These are phyloP conservation scores for Protea cynaroides DNA, from an alignment of 164 flowering plant genomes.

Conservation along the genomic window DNA sequence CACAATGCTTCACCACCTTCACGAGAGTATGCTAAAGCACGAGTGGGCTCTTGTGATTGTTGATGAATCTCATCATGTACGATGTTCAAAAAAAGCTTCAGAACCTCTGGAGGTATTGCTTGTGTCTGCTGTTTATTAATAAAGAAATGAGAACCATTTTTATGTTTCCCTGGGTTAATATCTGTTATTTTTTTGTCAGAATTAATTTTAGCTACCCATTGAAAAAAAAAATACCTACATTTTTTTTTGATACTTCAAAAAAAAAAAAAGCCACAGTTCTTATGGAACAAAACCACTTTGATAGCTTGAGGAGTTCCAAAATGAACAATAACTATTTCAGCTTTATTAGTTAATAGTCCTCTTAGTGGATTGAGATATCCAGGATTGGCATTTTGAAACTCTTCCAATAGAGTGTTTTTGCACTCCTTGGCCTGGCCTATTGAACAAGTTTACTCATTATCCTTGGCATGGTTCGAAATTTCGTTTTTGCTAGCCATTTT, in stretches of 20 bases:
- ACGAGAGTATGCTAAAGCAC: slow-evolving; percentile 59
- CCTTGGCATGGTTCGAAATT: no score
- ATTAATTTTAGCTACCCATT: no score
- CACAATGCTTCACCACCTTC: slow-evolving; percentile 73
- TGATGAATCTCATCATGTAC: slow-evolving; percentile 93
- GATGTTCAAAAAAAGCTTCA: slow-evolving; percentile 57
- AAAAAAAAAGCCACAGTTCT: not conserved
- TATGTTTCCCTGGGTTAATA: not conserved
- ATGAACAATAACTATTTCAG: not conserved
- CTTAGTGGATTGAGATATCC: not conserved
- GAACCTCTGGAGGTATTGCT: slow-evolving; percentile 74
- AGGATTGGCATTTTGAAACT: not conserved
- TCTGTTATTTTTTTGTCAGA: not conserved
- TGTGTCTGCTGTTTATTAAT: not conserved
- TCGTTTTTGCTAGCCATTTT: no score
- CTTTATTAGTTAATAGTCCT: not conserved
- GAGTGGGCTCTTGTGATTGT: slow-evolving; percentile 84
- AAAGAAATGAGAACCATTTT: not conserved
- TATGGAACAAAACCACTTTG: not conserved
- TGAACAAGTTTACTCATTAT: no score
- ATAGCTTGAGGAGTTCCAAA: not conserved
- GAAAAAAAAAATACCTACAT: no score
- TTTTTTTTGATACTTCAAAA: not conserved
- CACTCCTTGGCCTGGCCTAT: no score
- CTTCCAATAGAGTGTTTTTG: no score